phyloP scores from a whole-genome alignment of 2,329 filamentous ascomycete genomes.

The Botrytis byssoidea region DNA sequence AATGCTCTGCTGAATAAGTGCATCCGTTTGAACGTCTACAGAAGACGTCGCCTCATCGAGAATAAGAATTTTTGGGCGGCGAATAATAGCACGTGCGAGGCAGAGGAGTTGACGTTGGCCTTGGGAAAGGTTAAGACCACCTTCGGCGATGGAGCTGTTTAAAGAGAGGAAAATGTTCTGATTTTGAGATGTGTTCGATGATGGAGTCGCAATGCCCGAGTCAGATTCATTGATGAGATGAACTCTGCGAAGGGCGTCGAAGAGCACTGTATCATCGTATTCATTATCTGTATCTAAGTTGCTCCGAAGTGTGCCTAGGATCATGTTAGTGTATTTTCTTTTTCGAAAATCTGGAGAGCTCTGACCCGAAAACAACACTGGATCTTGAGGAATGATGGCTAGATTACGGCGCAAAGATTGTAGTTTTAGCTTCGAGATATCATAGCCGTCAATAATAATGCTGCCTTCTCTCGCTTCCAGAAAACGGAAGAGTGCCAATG shows the following conservation, averaged over 20 bases:
- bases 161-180: slow-evolving; percentile 44
- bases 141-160: slow-evolving; percentile 62
- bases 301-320: slow-evolving; percentile 44
- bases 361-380: slow-evolving; percentile 74
- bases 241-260: slow-evolving; percentile 76
- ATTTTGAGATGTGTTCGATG: slow-evolving; percentile 20
- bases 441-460: slow-evolving; percentile 36
- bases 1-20: slow-evolving; percentile 71
- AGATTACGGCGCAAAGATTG: slow-evolving; percentile 35
- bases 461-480: slow-evolving; percentile 42
- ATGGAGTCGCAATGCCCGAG: slow-evolving; percentile 15
- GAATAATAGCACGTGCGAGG: slow-evolving; percentile 81
- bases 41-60: slow-evolving; percentile 87
- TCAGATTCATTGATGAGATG: slow-evolving; percentile 62
- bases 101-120: slow-evolving; percentile 84
- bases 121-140: slow-evolving; percentile 55
- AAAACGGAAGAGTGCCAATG: slow-evolving; percentile 31
- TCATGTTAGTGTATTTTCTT: slow-evolving; percentile 58
- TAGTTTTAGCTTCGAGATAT: slow-evolving; percentile 38
- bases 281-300: slow-evolving; percentile 28
- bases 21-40: slow-evolving; percentile 72
- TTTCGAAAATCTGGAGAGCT: background rate
- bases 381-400: slow-evolving; percentile 50
- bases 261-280: slow-evolving; percentile 57
- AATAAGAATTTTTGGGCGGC: slow-evolving; percentile 82